Conservation (phyloP, 305 asterid genomes). For the Nicotiana rustica region DNA sequence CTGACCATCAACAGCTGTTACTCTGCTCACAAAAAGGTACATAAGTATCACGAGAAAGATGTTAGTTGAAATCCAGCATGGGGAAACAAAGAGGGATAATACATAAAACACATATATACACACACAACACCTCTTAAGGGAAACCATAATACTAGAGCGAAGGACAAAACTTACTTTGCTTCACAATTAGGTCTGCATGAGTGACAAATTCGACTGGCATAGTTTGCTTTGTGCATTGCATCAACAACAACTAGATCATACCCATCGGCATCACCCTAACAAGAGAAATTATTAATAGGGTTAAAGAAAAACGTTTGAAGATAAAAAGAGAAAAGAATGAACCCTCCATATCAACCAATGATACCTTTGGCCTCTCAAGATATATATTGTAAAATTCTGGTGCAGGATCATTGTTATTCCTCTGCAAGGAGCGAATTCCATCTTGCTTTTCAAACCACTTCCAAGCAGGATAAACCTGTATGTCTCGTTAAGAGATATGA, state of each 20-base stretch:
- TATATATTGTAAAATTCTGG: slow-evolving; percentile 98
- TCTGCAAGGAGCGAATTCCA: slow-evolving; percentile 94
- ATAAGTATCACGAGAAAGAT: background rate
- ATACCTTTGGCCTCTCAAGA: slow-evolving; percentile 99
- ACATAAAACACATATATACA: background rate
- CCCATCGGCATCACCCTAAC: slow-evolving; percentile 99
- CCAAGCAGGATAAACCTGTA: slow-evolving; percentile 98
- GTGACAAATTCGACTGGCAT: slow-evolving; percentile 99
- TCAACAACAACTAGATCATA: slow-evolving; percentile 97
- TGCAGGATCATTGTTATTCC: slow-evolving; percentile 90
- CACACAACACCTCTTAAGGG: background rate
- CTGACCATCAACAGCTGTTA: slow-evolving; percentile 98
- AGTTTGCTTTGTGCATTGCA: slow-evolving; percentile 99
- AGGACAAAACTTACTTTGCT: slow-evolving; percentile 80
- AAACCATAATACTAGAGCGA: slow-evolving; percentile 9
- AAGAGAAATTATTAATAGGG: slow-evolving; percentile 36
- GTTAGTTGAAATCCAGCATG: background rate
- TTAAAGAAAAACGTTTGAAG: background rate
- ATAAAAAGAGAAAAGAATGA: background rate
- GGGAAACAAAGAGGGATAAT: background rate
- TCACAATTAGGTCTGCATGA: slow-evolving; percentile 98
- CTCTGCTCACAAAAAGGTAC: slow-evolving; percentile 61
- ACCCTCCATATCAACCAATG: slow-evolving; percentile 22
- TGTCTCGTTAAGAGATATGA: background rate
- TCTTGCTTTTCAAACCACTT: slow-evolving; percentile 99